phyloP scores from a whole-genome alignment of 2,329 filamentous ascomycete species.

The Cryphonectria carpinicola region DNA sequence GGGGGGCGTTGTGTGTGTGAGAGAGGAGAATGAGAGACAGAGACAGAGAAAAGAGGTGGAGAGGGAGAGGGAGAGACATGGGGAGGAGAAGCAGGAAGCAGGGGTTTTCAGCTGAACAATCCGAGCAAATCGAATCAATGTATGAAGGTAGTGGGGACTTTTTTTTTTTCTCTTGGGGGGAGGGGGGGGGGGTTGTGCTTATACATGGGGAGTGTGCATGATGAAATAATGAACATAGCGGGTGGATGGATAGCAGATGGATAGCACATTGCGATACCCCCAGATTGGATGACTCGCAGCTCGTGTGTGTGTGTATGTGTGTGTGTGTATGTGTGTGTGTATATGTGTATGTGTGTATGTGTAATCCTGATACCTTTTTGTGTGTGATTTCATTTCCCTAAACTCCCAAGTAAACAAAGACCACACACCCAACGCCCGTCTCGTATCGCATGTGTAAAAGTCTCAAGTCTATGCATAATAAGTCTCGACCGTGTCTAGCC shows the following conservation, averaged over 20 bases:
- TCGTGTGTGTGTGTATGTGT: background rate
- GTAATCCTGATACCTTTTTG: background rate
- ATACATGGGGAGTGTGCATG: background rate
- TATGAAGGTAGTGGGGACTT: background rate
- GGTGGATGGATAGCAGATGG: background rate
- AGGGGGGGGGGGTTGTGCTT: background rate
- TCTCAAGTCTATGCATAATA: background rate
- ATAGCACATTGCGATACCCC: conserved; percentile 2
- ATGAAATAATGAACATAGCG: conserved; percentile 6
- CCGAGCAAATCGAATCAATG: background rate
- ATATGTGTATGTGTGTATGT: background rate
- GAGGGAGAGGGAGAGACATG: background rate
- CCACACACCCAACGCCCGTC: background rate
- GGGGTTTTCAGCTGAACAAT: background rate
- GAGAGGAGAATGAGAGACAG: background rate
- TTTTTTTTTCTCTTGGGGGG: too few species aligned
- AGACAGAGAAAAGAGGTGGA: too few species aligned
- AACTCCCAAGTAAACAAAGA: background rate
- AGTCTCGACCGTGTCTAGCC: background rate
- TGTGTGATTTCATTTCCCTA: background rate
- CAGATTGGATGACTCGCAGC: background rate
- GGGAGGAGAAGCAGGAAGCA: background rate
- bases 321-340: too few species aligned
- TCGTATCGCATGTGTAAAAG: background rate
- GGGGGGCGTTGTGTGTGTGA: background rate